Percentiles rank a stretch among this genome's conserved stretches.
phyloP scores from a whole-genome alignment of 106 monocot genomes.

The Dendrobium huoshanense region DNA sequence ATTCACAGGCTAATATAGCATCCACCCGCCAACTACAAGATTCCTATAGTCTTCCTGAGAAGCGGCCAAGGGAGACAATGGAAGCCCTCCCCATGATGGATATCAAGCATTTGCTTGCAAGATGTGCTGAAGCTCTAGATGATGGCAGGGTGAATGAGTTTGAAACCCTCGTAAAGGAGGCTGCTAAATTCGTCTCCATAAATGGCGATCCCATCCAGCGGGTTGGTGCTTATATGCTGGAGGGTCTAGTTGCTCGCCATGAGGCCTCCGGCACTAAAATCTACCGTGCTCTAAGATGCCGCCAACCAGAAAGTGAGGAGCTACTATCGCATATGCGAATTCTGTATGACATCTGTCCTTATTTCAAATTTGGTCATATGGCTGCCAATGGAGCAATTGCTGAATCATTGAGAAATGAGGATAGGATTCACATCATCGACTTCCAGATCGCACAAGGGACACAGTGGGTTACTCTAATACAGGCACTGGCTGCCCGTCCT shows the following conservation, averaged over 20 bases:
- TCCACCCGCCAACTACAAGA: too few relatives aligned
- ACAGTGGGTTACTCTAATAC: constrained; percentile 85
- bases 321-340: constrained; percentile 65
- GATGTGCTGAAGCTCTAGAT: constrained; percentile 58
- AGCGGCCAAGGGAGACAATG: constrained; percentile 21
- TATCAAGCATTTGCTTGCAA: constrained; percentile 46
- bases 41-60: constrained; percentile 25
- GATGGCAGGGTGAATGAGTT: constrained; percentile 30
- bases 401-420: constrained; percentile 64
- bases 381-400: constrained; percentile 94
- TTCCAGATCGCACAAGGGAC: constrained; percentile 55
- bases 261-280: constrained; percentile 64
- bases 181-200: constrained; percentile 34
- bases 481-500: constrained; percentile 76
- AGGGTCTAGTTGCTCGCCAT: constrained; percentile 68
- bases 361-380: constrained; percentile 93
- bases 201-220: constrained; percentile 69
- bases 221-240: constrained; percentile 73
- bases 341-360: constrained; percentile 82
- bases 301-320: constrained; percentile 55
- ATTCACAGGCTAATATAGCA: too few relatives aligned
- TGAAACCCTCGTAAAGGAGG: constrained; percentile 33
- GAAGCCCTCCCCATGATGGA: neutral
- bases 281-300: constrained; percentile 49
- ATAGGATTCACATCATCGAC: constrained; percentile 39